Conservation (phyloP, 306 rosid genomes). For the Vicia villosa region DNA sequence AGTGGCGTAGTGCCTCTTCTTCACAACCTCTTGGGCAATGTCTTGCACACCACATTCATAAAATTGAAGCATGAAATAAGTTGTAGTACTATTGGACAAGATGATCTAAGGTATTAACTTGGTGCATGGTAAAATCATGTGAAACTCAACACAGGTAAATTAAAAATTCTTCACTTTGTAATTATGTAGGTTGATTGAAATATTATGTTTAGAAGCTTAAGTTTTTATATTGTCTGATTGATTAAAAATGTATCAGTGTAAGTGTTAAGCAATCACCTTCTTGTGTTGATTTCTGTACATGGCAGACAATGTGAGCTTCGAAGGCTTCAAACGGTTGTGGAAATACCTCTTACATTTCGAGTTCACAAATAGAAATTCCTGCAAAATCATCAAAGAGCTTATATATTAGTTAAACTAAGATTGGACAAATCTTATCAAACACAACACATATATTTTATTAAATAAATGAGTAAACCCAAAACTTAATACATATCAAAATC, state of each 20-base stretch:
- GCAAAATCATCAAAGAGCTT: neutral
- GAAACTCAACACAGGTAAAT: too few relatives aligned
- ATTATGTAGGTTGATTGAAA: too few relatives aligned
- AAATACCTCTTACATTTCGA: slow-evolving; percentile 81
- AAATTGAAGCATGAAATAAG: neutral
- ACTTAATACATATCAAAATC: neutral
- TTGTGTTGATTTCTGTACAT: slow-evolving; percentile 87
- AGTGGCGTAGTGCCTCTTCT: slow-evolving; percentile 25
- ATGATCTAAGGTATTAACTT: neutral
- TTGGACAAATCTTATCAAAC: too few relatives aligned
- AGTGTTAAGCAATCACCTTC: slow-evolving; percentile 51
- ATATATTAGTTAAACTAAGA: neutral
- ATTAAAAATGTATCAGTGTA: neutral
- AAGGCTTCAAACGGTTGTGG: slow-evolving; percentile 82
- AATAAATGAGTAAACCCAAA: neutral
- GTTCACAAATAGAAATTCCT: slow-evolving; percentile 78
- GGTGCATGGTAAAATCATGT: neutral
- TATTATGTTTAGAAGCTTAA: too few relatives aligned
- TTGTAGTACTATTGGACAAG: neutral
- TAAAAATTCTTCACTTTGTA: too few relatives aligned
- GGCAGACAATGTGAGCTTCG: slow-evolving; percentile 87
- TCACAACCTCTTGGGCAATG: slow-evolving; percentile 54
- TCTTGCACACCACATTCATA: too few relatives aligned
- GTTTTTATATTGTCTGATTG: neutral
- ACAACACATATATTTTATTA: too few relatives aligned